Base-by-base conservation (phyloP, 2,329 filamentous ascomycete genomes). In the Calycina marina region DNA sequence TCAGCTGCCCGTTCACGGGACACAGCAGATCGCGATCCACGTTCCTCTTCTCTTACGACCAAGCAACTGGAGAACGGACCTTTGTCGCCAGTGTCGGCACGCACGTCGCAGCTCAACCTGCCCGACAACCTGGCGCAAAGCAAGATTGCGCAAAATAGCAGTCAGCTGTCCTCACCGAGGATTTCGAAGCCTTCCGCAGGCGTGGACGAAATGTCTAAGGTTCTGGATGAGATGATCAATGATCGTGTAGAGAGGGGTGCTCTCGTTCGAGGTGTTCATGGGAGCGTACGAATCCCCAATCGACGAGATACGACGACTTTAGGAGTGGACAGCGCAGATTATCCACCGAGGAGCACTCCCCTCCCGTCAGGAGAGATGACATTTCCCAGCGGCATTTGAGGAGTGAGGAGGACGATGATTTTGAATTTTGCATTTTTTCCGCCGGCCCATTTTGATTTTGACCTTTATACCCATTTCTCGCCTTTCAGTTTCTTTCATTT, bases 171-270 rank as follows among this genome's bases (percentile, higher is more conserved):
- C 5, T 45, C 43, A 13, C 48, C 50, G 12, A 48, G 43, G 25
- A 39, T 34, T 6, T 41, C 42, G 5, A 47, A 46, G 32, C 37
- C 45, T 13, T 50, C 63, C 9, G 73, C 69, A 60, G 83, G 80
- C 43, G 79, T 90, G 18, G 85, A 93, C 46, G 86, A 93, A 56
- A 86, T 94, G 75, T 93, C 82, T 44, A 73, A 76, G 47, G 85
- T 94, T 61, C 68, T 94, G 15, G 88, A 96, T 48, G 84, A 93
- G 57, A 94, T 96, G 88, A 90, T 94, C 38, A 80, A 86, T 50
- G 81, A 88, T 50, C 74, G 80, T 36, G 79, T 92, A 32, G 81
- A 90, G 46, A 73, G 65, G 32, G 82, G 80, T 14, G 72, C 82
- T 34, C 59, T 83, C 14, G 63, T 82, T 17, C 72, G 79, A 47